Conservation (phyloP, 768 basidiomycete genomes). For the Holtermannia corniformis region DNA sequence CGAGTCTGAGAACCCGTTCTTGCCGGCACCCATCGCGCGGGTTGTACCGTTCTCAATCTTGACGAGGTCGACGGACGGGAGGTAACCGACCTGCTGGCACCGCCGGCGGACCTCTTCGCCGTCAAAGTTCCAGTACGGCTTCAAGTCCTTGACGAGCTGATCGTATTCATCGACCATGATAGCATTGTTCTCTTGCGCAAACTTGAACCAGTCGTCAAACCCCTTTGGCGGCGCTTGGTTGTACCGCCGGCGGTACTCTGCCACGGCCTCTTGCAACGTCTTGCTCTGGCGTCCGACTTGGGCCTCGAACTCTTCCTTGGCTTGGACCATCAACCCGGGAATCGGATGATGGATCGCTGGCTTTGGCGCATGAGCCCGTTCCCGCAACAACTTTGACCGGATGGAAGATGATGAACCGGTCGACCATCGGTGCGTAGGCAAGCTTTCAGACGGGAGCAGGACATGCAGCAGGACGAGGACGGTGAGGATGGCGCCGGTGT, state of each 20-base stretch:
- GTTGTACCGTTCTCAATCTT: slow-evolving; percentile 59
- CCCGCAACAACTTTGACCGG: slow-evolving; percentile 33
- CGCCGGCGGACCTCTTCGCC: slow-evolving; percentile 64
- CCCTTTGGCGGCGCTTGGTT: slow-evolving; percentile 36
- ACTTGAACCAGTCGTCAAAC: slow-evolving; percentile 49
- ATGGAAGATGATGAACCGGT: slow-evolving; percentile 34
- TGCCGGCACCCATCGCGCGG: slow-evolving; percentile 52
- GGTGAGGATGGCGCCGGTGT: slow-evolving; percentile 12
- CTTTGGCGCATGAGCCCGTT: slow-evolving; percentile 22
- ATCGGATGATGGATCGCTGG: slow-evolving; percentile 41
- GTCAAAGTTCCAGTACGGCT: slow-evolving; percentile 69
- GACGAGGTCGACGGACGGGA: slow-evolving; percentile 82
- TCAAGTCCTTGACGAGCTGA: slow-evolving; percentile 62
- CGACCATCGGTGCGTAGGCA: slow-evolving; percentile 31
- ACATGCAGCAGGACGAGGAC: slow-evolving; percentile 27
- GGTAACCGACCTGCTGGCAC: slow-evolving; percentile 53
- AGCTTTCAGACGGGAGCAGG: slow-evolving; percentile 13
- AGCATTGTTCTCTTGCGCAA: slow-evolving; percentile 61
- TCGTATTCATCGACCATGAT: slow-evolving; percentile 84
- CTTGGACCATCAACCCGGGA: slow-evolving; percentile 39
- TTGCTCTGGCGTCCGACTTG: slow-evolving; percentile 35
- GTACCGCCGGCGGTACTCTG: slow-evolving; percentile 38
- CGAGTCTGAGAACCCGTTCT: slow-evolving; percentile 51
- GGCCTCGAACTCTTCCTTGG: slow-evolving; percentile 28
- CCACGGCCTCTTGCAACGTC: slow-evolving; percentile 33